phyloP scores from a whole-genome alignment of 305 asterid species.

The Withania somnifera region DNA sequence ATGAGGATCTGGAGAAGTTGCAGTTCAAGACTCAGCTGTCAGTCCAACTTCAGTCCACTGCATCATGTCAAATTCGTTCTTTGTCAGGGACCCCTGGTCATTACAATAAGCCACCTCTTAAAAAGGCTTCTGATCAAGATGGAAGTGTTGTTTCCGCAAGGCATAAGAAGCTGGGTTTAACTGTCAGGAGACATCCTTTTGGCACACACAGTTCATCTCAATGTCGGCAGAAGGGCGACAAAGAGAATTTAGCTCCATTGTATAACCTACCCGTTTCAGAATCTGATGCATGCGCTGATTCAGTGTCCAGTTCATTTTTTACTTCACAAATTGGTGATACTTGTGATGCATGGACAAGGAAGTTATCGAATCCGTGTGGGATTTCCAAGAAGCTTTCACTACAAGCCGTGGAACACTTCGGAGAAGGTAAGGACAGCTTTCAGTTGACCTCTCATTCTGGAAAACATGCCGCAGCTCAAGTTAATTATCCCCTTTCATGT shows the following conservation, averaged over 20 bases:
- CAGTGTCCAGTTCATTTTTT: neutral
- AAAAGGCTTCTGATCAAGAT: conserved; percentile 10
- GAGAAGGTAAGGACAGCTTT: conserved; percentile 3
- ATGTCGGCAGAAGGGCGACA: conserved; percentile 17
- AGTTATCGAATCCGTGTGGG: conserved; percentile 4
- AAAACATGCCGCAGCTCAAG: conserved; percentile 2
- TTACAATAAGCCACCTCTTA: conserved; percentile 7
- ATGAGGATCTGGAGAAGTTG: conserved; percentile 9
- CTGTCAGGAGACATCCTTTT: conserved; percentile 18
- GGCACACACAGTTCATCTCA: conserved; percentile 13
- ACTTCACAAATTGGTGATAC: conserved; percentile 12
- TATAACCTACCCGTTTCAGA: conserved; percentile 4
- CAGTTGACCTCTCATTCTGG: conserved; percentile 17
- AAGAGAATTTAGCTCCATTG: conserved; percentile 34
- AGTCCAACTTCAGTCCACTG: conserved; percentile 4
- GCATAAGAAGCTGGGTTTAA: conserved; percentile 29
- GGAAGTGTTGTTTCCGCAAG: conserved; percentile 10
- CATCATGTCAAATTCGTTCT: neutral
- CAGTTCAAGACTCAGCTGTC: conserved; percentile 10
- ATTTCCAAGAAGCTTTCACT: conserved; percentile 14
- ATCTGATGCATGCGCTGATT: neutral
- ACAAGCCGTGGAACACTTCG: conserved; percentile 16
- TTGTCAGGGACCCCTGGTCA: conserved; percentile 8
- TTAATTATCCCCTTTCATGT: neutral
- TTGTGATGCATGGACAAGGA: conserved; percentile 4